Conservation (phyloP, 352 stramenopile species). For the Pythium angustatum region DNA sequence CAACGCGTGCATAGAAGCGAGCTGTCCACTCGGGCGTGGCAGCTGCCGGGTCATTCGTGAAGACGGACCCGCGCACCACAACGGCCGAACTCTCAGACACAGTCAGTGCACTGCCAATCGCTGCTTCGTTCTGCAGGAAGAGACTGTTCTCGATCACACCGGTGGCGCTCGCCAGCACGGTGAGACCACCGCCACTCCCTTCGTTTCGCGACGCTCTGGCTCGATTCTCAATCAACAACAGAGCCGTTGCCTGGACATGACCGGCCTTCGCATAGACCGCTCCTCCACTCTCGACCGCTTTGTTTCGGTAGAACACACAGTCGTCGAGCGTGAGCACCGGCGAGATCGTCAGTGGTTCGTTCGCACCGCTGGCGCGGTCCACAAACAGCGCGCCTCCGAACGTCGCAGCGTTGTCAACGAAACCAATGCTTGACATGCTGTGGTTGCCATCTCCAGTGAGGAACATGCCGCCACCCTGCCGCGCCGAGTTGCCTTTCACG, state of each 20-base stretch:
- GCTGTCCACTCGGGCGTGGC: constrained; percentile 3
- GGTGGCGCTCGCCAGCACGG: not conserved
- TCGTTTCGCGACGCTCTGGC: not conserved
- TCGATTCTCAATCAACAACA: constrained; percentile 24
- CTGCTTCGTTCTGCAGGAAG: constrained; percentile 23
- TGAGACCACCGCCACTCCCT: constrained; percentile 16
- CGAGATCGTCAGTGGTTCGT: not conserved
- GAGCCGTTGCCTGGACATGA: not conserved
- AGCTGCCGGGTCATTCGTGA: constrained; percentile 6
- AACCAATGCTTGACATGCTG: not conserved
- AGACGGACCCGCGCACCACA: not conserved
- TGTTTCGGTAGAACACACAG: constrained; percentile 26
- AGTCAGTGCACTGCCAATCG: constrained; percentile 8
- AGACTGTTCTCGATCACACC: constrained; percentile 7
- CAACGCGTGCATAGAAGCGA: constrained; percentile 14
- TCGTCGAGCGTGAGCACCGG: not conserved
- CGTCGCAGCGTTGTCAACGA: constrained; percentile 3
- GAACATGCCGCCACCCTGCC: constrained; percentile 22
- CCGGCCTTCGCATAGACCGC: constrained; percentile 1
- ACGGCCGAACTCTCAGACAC: not conserved
- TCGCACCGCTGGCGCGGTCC: not conserved
- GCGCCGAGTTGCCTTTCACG: constrained; percentile 14
- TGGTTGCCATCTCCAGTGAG: constrained; percentile 18
- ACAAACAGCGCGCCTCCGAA: constrained; percentile 9
- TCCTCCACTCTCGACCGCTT: not conserved